Conservation (phyloP, 2,329 filamentous ascomycete genomes). For the Pseudogymnoascus sp. region DNA sequence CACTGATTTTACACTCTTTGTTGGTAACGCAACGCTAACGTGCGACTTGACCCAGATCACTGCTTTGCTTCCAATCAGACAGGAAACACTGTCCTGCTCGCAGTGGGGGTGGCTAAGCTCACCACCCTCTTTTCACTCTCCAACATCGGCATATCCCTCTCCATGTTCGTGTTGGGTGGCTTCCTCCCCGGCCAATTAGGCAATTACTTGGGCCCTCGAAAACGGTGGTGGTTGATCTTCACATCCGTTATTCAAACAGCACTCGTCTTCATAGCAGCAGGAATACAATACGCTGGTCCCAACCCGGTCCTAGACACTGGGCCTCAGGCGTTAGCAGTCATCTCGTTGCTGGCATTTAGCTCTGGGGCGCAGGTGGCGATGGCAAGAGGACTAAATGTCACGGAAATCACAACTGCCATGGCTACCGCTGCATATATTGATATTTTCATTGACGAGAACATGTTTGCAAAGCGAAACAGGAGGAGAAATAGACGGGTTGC, state of each 20-base stretch:
- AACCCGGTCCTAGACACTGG: conserved; percentile 30
- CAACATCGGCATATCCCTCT: conserved; percentile 47
- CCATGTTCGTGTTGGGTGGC: conserved; percentile 46
- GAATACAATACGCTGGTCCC: conserved; percentile 35
- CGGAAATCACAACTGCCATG: conserved; percentile 57
- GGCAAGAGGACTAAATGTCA: conserved; percentile 44
- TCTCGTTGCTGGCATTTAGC: conserved; percentile 45
- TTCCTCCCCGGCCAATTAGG: conserved; percentile 48
- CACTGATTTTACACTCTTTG: too few relatives aligned
- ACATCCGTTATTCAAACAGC: conserved; percentile 46
- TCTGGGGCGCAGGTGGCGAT: conserved; percentile 52
- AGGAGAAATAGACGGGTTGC: conserved; percentile 40
- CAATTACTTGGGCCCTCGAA: conserved; percentile 41
- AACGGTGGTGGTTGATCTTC: conserved; percentile 44
- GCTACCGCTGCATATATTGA: conserved; percentile 56
- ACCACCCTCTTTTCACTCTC: conserved; percentile 39
- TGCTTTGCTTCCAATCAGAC: conserved; percentile 59
- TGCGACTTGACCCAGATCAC: conserved; percentile 32
- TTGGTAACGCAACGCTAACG: too few relatives aligned
- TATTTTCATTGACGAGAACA: conserved; percentile 44
- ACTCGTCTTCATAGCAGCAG: conserved; percentile 45
- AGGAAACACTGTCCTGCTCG: conserved; percentile 50
- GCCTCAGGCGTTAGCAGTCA: conserved; percentile 33
- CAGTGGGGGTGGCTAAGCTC: conserved; percentile 11
- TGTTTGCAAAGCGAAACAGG: conserved; percentile 40